Evolutionary conservation across 805 yeast genomes (phyloP).

Genomic region (Saccharomycopsis synnaedendra): DNA sequence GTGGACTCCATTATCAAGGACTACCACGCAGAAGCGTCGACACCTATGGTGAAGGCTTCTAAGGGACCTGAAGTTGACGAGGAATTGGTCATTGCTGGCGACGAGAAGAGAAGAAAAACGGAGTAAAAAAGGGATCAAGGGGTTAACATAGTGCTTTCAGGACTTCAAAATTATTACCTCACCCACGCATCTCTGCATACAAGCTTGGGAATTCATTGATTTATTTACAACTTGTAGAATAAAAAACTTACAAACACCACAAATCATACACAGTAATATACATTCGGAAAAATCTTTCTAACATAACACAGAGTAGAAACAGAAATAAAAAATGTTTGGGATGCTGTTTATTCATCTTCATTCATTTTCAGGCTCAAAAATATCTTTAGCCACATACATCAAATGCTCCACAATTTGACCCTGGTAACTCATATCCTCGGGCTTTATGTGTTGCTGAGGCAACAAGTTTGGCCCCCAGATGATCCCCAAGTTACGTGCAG

Average conservation of each 20-base stretch:
- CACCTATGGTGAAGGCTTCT: conserved; percentile 33
- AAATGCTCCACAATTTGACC: conserved; percentile 76
- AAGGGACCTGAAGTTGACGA: not conserved
- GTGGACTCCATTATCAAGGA: conserved; percentile 95
- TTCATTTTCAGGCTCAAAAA: conserved; percentile 46
- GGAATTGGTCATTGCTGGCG: not conserved
- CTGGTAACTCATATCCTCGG: conserved; percentile 66
- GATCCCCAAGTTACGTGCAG: conserved; percentile 65
- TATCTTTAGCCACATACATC: conserved; percentile 72
- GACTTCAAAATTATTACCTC: too few species aligned
- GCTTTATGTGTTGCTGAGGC: conserved; percentile 32
- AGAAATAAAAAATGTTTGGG: not conserved
- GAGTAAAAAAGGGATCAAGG: not conserved
- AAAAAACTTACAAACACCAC: too few species aligned
- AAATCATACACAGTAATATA: too few species aligned
- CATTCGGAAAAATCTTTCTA: too few species aligned
- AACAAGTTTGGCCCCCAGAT: conserved; percentile 93
- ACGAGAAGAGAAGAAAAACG: not conserved
- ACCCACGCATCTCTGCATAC: too few species aligned
- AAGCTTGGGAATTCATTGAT: too few species aligned
- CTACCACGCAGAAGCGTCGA: conserved; percentile 66
- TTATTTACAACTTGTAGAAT: too few species aligned
- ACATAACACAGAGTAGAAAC: too few species aligned
- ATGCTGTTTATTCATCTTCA: not conserved
- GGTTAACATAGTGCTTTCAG: too few species aligned